These are phyloP conservation scores for Tillandsia leiboldiana DNA, from an alignment of 176 grass and related monocot genomes.

Conservation along the genomic window DNA sequence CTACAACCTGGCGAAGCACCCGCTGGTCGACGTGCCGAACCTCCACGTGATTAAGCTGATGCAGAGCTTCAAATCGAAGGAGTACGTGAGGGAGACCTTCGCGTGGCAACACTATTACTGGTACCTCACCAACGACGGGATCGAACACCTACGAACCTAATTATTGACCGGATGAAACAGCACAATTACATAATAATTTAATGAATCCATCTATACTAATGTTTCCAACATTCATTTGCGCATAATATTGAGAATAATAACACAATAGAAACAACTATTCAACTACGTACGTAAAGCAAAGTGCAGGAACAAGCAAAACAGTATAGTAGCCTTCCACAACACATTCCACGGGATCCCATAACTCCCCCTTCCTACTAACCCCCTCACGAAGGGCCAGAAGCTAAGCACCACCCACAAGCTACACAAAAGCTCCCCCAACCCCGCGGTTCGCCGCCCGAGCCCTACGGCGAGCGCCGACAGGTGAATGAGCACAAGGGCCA, in stretches of 20 bases:
- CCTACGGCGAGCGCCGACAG: not conserved
- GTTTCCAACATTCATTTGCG: too few species aligned
- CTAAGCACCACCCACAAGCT: too few species aligned
- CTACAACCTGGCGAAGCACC: constrained; percentile 92
- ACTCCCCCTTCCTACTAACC: too few species aligned
- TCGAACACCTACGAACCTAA: constrained; percentile 72
- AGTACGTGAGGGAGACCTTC: constrained; percentile 93
- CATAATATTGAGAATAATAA: too few species aligned
- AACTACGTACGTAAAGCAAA: constrained; percentile 12
- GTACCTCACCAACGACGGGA: constrained; percentile 96
- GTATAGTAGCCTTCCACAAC: constrained; percentile 21
- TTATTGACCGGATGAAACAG: too few species aligned
- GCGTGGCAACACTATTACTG: constrained; percentile 95
- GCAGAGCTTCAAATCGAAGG: constrained; percentile 99
- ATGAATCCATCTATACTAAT: too few species aligned
- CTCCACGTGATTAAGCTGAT: constrained; percentile 98
- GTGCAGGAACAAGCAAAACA: constrained; percentile 27
- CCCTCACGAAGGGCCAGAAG: too few species aligned
- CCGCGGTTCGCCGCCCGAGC: not conserved
- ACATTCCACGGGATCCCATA: too few species aligned
- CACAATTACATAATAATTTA: not conserved
- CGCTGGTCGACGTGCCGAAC: constrained; percentile 74
- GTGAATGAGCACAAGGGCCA: constrained; percentile 17
- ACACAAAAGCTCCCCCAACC: too few species aligned
- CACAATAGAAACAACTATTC: too few species aligned